These are phyloP conservation scores for Phaseolus coccineus DNA, from an alignment of 331 rosid species.

Conservation along the genomic window DNA sequence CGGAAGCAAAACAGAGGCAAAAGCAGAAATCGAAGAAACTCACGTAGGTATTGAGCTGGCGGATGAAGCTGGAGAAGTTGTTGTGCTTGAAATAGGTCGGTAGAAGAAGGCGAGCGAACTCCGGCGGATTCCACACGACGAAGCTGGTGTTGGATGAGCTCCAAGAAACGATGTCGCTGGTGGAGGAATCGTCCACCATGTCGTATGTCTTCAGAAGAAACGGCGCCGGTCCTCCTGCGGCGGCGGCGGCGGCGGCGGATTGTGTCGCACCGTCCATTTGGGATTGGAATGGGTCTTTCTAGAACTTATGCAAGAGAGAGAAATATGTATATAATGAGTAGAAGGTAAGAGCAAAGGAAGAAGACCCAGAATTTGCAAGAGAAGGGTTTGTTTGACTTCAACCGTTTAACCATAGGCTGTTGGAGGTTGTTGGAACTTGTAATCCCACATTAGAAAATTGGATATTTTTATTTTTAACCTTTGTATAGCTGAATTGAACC, in stretches of 20 bases:
- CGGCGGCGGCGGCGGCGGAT: slow-evolving; percentile 41
- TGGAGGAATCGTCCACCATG: slow-evolving; percentile 83
- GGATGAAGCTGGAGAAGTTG: slow-evolving; percentile 96
- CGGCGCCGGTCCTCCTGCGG: slow-evolving; percentile 84
- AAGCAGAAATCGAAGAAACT: slow-evolving; percentile 36
- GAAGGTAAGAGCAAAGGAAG: not conserved
- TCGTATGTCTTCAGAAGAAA: slow-evolving; percentile 84
- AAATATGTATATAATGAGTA: not conserved
- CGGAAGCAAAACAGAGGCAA: not conserved
- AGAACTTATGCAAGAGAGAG: not conserved
- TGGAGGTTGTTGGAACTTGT: slow-evolving; percentile 33
- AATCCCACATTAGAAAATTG: not conserved
- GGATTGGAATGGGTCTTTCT: slow-evolving; percentile 32
- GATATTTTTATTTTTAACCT: too few relatives aligned
- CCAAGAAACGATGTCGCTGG: slow-evolving; percentile 92
- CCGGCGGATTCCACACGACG: slow-evolving; percentile 90
- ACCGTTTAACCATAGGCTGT: slow-evolving; percentile 4
- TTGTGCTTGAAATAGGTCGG: slow-evolving; percentile 90
- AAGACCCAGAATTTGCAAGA: slow-evolving; percentile 8
- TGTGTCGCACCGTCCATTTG: slow-evolving; percentile 43
- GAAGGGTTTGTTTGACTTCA: slow-evolving; percentile 43
- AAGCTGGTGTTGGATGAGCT: slow-evolving; percentile 71
- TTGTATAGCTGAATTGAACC: not conserved
- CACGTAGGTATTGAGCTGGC: slow-evolving; percentile 93
- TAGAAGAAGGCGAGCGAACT: slow-evolving; percentile 81